A percentile compares a stretch with the other conserved stretches of the same genome.
Conservation (phyloP, 116 monocot genomes). For the Dioscorea cayenensis region DNA sequence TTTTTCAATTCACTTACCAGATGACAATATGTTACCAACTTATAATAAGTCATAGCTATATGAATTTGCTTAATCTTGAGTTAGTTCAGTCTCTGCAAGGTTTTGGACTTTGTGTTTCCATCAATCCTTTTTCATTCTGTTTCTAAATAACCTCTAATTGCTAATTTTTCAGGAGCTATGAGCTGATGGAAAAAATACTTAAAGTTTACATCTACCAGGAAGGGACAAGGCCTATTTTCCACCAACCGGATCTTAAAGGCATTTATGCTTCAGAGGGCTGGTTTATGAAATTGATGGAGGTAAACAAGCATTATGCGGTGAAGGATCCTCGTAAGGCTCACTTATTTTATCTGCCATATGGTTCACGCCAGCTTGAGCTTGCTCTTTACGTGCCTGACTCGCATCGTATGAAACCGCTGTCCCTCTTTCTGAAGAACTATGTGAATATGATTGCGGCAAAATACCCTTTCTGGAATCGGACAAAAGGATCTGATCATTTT, state of each 20-base stretch:
- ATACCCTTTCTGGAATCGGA: slow-evolving; percentile 43
- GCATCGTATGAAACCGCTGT: slow-evolving; percentile 8
- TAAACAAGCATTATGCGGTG: slow-evolving; percentile 3
- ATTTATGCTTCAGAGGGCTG: slow-evolving; percentile 50
- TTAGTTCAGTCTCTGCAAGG: background rate
- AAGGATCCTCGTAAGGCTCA: slow-evolving; percentile 26
- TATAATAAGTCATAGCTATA: background rate
- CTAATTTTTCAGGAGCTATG: slow-evolving; percentile 14
- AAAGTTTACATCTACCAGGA: slow-evolving; percentile 27
- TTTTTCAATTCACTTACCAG: too few species aligned
- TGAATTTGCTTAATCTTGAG: background rate
- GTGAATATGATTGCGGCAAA: slow-evolving; percentile 19
- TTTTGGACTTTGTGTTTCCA: background rate
- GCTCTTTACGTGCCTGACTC: slow-evolving; percentile 12
- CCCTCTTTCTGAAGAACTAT: slow-evolving; percentile 16
- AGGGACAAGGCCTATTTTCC: slow-evolving; percentile 25
- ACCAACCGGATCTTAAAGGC: slow-evolving; percentile 16
- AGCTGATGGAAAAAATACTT: slow-evolving; percentile 22
- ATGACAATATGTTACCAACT: background rate
- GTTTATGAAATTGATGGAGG: slow-evolving; percentile 39
- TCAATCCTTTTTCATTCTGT: background rate
- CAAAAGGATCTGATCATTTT: slow-evolving; percentile 32
- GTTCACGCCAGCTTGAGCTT: slow-evolving; percentile 16
- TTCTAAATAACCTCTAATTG: background rate
- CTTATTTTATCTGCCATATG: slow-evolving; percentile 33